Evolutionary conservation across 108 stramenopile species (phyloP), one percentile per base, ranked within the genome.

Genomic region (Nitzschia sp.): DNA sequence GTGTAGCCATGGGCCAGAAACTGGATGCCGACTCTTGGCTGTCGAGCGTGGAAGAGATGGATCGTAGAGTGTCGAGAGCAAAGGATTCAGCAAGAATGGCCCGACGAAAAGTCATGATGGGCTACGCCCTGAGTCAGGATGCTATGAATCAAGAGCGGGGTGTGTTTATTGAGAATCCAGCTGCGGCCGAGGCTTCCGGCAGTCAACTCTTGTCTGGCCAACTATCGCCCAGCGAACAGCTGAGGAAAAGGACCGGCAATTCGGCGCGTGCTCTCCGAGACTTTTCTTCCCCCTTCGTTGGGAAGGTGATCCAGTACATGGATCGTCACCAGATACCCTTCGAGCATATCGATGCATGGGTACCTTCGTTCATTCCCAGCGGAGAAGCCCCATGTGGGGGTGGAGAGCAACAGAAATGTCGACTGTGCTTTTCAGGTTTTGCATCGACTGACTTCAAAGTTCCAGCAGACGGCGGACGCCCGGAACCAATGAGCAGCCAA

Each of bases 261-360:
- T 36, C 31, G 2, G 53, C 52, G 0, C 29, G 58, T 53, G 38
- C 70, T 31, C 72, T 73, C 21, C 65, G 58, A 26, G 56, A 72
- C 33, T 68, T 76, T 46, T 85, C 90, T 0, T 75, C 88, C 9
- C 90, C 93, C 1, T 95, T 95, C 61, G 69, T 95, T 26, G 84
- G 78, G 5, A 79, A 73, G 31, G 70, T 90, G 38, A 66, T 84
- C 9, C 64, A 80, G 0, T 95, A 90, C 72, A 78, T 95, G 33
- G 81, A 92, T 53, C 54, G 85, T 31, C 79, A 87, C 50, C 44
- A 65, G 31, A 58, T 91, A 3, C 93, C 93, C n/a, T 95, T 95
- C 52, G 93, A 95, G 58, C 87, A 95, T 58, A 69, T 90, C 32
- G 93, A 95, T 76, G 68, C 79, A 3, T 95, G 93, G 93, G 90